phyloP scores from a whole-genome alignment of 2,329 filamentous ascomycete genomes.

The Salinomyces thailandicus region DNA sequence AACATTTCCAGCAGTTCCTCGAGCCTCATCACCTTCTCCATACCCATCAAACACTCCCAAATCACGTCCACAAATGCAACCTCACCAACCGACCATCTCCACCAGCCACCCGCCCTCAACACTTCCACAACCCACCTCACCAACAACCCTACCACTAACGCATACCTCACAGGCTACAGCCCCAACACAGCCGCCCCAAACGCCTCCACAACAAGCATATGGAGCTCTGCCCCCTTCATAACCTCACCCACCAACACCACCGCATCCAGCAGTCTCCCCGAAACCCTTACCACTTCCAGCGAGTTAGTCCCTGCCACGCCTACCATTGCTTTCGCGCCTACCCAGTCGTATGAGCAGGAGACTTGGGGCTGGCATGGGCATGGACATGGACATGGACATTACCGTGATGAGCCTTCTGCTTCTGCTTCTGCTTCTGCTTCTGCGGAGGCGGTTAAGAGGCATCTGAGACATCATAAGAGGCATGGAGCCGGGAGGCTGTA shows the following conservation, averaged over 20 bases:
- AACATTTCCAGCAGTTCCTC: neutral
- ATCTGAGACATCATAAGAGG: constrained; percentile 18
- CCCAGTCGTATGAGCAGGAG: neutral
- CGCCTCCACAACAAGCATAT: neutral
- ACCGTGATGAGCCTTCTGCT: neutral
- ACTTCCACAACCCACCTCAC: neutral
- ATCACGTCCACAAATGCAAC: neutral
- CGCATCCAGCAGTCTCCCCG: constrained; percentile 6
- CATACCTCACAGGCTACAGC: constrained; percentile 1
- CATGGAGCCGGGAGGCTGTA: constrained; percentile 9
- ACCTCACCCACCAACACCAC: neutral
- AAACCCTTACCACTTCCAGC: neutral
- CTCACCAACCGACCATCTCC: neutral
- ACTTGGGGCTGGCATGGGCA: constrained; percentile 12
- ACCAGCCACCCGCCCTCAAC: neutral
- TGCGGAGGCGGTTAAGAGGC: constrained; percentile 9
- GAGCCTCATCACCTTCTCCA: too few relatives aligned
- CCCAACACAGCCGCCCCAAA: neutral
- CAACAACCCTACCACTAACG: neutral
- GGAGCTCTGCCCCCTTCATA: neutral
- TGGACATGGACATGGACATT: neutral
- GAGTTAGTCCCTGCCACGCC: neutral
- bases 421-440: too few relatives aligned
- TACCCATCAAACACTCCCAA: too few relatives aligned
- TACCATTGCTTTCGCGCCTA: neutral